Conservation (phyloP, 441 rosid species). For the Rhodomyrtus psidioides region DNA sequence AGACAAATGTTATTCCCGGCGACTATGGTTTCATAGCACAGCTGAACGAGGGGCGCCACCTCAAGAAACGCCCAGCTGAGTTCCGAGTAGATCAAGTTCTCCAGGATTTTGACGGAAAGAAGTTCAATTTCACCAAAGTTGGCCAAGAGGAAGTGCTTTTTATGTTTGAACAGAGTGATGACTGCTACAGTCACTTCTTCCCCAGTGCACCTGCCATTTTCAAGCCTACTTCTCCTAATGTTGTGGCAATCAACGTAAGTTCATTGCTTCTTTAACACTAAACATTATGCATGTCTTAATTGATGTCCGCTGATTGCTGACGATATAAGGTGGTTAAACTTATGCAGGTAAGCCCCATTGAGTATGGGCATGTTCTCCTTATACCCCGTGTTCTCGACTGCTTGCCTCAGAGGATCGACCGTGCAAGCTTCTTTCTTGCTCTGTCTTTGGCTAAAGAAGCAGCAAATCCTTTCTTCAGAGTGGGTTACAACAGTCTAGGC, state of each 20-base stretch:
- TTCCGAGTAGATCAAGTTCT: conserved; percentile 25
- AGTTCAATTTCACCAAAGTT: conserved; percentile 29
- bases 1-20: conserved; percentile 17
- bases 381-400: conserved; percentile 18
- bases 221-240: not conserved
- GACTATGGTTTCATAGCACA: conserved; percentile 14
- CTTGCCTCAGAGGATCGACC: conserved; percentile 27
- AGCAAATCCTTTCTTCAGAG: conserved; percentile 19
- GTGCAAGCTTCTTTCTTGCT: conserved; percentile 21
- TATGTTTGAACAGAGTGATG: conserved; percentile 13
- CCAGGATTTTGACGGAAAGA: conserved; percentile 18
- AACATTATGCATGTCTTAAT: not conserved
- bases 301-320: not conserved
- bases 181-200: conserved; percentile 3
- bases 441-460: conserved; percentile 20
- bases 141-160: conserved; percentile 29
- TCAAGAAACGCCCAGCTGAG: conserved; percentile 25
- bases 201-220: not conserved
- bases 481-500: conserved; percentile 30
- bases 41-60: conserved; percentile 29
- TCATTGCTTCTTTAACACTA: not conserved
- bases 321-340: not conserved
- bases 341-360: conserved; percentile 13
- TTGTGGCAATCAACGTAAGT: conserved; percentile 4
- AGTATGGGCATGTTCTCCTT: conserved; percentile 27